Percentiles rank a stretch among this genome's conserved stretches.
These are phyloP conservation scores for Malassezia furfur DNA, from an alignment of 1,284 basidiomycete genomes.

Conservation along the genomic window DNA sequence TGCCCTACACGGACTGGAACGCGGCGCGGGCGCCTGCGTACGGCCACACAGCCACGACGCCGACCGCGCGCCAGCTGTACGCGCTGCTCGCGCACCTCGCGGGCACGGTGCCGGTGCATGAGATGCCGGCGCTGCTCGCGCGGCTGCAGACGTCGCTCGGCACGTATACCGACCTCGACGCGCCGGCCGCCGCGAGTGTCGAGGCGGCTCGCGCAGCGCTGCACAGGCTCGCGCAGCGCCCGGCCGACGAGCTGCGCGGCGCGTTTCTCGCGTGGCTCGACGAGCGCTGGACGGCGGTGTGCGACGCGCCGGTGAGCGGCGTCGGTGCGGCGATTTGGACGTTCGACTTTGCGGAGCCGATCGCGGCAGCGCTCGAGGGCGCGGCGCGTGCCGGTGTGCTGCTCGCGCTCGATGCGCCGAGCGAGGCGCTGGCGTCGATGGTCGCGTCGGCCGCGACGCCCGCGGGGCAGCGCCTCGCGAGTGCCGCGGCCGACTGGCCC, in stretches of 20 bases:
- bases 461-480: constrained; percentile 4
- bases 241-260: background rate
- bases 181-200: background rate
- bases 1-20: constrained; percentile 16
- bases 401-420: constrained; percentile 11
- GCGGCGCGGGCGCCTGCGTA: background rate
- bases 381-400: constrained; percentile 9
- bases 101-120: background rate
- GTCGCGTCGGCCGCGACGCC: constrained; percentile 1
- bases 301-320: background rate
- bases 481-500: background rate
- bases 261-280: background rate
- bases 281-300: background rate
- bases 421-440: constrained; percentile 13
- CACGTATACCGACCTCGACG: background rate
- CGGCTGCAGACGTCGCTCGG: background rate
- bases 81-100: constrained; percentile 5
- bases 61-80: background rate
- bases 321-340: constrained; percentile 13
- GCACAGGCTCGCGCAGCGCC: background rate
- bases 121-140: background rate
- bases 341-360: constrained; percentile 16
- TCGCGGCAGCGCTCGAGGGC: constrained; percentile 10
- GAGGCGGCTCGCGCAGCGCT: background rate
- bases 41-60: constrained; percentile 9